Evolutionary conservation across 768 basidiomycete genomes (phyloP), one percentile per base, ranked within the genome.

Genomic region (Hemileccinum rubropunctum): DNA sequence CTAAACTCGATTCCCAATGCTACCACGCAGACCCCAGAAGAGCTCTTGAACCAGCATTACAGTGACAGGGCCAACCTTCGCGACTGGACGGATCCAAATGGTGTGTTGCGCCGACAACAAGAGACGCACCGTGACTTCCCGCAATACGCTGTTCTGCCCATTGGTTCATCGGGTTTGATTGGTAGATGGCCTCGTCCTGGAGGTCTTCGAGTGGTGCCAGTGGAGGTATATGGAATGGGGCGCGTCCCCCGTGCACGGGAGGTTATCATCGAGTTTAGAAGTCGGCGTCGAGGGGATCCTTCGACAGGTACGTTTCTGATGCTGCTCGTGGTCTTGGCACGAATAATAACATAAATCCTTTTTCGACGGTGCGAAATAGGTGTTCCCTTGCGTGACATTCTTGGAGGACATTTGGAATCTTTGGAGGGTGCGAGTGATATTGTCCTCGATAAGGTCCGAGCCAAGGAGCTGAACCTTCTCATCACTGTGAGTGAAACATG

Each of bases 261-360:
- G 15, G 4, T 8, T 15, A 10, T 14, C 4, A 12, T 54, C n/a
- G 50, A 53, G 9, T 61, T 62, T 13, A 32, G 4, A 17, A 34
- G 26, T n/a, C 30, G 8, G 11, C 3, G 23, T 11, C 20, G 1
- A 11, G 14, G 39, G 7, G 8, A 18, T 35, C 39, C 21, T 18
- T 48, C 47, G 6, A 17, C 2, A 21, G 39, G 47, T 34, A 33
- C 39, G 47, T 26, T 38, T 34, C 12, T 7, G 21, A 26, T 20
- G 6, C 14, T 17, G 10, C 21, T 26, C n/a, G 8, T 8, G n/a
- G 9, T 35, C 7, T 26, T 6, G 9, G 18, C 36, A 28, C 17
- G 15, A 14, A 28, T 42, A n/a, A 34, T 20, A 13, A 33, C 27
- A 15, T 13, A 17, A 28, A 4, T 28, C 4, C 9, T 9, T 4